Conservation (phyloP, 768 basidiomycete genomes). For the Lentinus tigrinus region DNA sequence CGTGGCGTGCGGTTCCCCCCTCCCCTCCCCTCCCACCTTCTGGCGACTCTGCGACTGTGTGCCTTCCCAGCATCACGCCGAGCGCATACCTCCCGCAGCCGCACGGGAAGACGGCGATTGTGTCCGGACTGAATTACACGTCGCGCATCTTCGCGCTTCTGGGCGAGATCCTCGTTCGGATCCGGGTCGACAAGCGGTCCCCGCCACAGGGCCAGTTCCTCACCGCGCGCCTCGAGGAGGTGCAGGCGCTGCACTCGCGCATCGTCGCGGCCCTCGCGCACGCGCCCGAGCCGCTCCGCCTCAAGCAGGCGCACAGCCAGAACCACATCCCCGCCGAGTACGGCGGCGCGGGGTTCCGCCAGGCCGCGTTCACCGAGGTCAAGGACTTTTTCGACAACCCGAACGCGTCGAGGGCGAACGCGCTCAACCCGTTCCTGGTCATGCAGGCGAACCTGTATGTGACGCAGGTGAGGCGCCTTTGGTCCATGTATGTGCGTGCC, state of each 20-base stretch:
- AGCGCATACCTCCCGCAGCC: slow-evolving; percentile 84
- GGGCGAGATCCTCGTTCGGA: slow-evolving; percentile 84
- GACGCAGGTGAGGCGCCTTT: slow-evolving; percentile 60
- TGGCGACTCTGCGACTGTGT: neutral
- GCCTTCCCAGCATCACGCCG: slow-evolving; percentile 66
- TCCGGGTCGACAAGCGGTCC: slow-evolving; percentile 83
- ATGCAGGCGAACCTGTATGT: slow-evolving; percentile 93
- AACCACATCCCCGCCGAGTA: slow-evolving; percentile 56
- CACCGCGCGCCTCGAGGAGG: slow-evolving; percentile 80
- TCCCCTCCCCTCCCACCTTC: neutral
- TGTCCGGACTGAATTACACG: slow-evolving; percentile 85
- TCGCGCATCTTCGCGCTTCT: slow-evolving; percentile 84
- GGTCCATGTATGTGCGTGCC: slow-evolving; percentile 17
- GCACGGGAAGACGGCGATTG: slow-evolving; percentile 79
- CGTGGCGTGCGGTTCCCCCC: too few species aligned
- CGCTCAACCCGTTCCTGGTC: slow-evolving; percentile 86
- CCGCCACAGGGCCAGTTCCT: slow-evolving; percentile 85
- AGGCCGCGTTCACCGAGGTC: slow-evolving; percentile 84
- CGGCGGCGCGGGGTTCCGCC: slow-evolving; percentile 70
- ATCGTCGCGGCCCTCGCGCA: slow-evolving; percentile 74
- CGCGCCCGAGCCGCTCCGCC: slow-evolving; percentile 70
- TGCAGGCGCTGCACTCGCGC: slow-evolving; percentile 74
- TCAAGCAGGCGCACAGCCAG: slow-evolving; percentile 57
- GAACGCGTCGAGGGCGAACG: slow-evolving; percentile 80
- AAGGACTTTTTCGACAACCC: slow-evolving; percentile 92